Base-by-base conservation (phyloP, 371 early-diverging fungal genomes). In the Syncephalastrum monosporum region DNA sequence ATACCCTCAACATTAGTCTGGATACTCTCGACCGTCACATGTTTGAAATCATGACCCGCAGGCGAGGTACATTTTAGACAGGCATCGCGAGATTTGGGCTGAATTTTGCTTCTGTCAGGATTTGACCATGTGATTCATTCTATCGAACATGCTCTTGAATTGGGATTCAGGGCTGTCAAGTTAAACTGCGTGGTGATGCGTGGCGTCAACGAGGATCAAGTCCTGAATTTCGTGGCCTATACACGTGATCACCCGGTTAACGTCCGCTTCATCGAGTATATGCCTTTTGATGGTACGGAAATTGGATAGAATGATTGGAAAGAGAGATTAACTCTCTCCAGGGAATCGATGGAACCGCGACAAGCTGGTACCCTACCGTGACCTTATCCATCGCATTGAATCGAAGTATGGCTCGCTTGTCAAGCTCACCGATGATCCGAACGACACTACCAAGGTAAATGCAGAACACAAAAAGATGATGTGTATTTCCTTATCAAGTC, bases 231-330 rank as follows among this genome's bases (percentile, higher is more conserved):
- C 78, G 90, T 92, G 3, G 87, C 86, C 38, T 81, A 91, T 69
- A 94, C 95, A 13, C 80, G 85, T 47, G 82, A 90, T 50, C 75
- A 77, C 16, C 81, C 84, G 3, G 60, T 96, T 5, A 87, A 87
- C 50, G 86, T 97, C 0, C 82, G 97, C 21, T 97, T 97, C 70
- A 97, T 97, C 61, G 97, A 97, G 71, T 96, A 94, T 63, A 97
- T 95, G 96, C 97, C 97, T 0, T 97, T 97, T 78, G 96, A 91
- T 69, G 95, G 91, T 88, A 75, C 60, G 70, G 25, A 8, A 2
- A 23, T 5, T 25, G 19, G 10, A 44, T 38, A 7, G 4, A 42
- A 19, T 47, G 33, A 41, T 8, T 29, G 13, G 42, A 4, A 45
- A 49, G 17, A 49, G 17, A 16, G 16, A 23, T 13, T 42, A 15